These are phyloP conservation scores for Candida railenensis DNA, from an alignment of 805 yeast genomes.

Conservation along the genomic window DNA sequence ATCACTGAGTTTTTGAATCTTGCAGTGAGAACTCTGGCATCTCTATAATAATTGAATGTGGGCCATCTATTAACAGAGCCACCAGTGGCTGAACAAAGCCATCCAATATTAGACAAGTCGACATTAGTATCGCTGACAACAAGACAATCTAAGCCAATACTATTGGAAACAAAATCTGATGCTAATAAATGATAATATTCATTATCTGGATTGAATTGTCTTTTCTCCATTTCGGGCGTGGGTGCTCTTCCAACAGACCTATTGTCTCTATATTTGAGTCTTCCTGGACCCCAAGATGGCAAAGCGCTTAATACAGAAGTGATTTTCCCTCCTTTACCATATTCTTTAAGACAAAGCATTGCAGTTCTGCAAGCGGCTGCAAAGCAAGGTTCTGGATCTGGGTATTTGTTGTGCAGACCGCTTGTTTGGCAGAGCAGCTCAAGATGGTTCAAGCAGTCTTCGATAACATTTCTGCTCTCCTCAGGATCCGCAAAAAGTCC, in stretches of 20 bases:
- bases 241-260: slow-evolving; percentile 39
- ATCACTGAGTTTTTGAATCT: slow-evolving; percentile 55
- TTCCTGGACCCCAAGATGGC: slow-evolving; percentile 84
- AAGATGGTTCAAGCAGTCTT: slow-evolving; percentile 62
- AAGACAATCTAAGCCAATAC: slow-evolving; percentile 76
- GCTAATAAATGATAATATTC: slow-evolving; percentile 63
- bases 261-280: slow-evolving; percentile 46
- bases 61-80: slow-evolving; percentile 69
- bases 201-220: slow-evolving; percentile 56
- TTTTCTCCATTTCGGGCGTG: slow-evolving; percentile 45
- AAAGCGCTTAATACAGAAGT: slow-evolving; percentile 62
- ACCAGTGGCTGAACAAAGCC: slow-evolving; percentile 66
- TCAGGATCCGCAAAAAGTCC: slow-evolving; percentile 82
- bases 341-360: slow-evolving; percentile 52
- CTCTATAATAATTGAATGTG: slow-evolving; percentile 64
- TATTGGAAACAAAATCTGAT: slow-evolving; percentile 50
- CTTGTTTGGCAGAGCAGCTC: slow-evolving; percentile 40
- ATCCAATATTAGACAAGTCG: slow-evolving; percentile 73
- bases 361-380: slow-evolving; percentile 81
- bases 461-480: slow-evolving; percentile 62
- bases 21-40: slow-evolving; percentile 62
- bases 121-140: slow-evolving; percentile 63
- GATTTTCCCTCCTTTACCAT: slow-evolving; percentile 82
- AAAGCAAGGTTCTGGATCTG: slow-evolving; percentile 63
- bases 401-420: slow-evolving; percentile 33